These are phyloP conservation scores for Candolleomyces eurysporus DNA, from an alignment of 768 basidiomycete genomes.

Conservation along the genomic window DNA sequence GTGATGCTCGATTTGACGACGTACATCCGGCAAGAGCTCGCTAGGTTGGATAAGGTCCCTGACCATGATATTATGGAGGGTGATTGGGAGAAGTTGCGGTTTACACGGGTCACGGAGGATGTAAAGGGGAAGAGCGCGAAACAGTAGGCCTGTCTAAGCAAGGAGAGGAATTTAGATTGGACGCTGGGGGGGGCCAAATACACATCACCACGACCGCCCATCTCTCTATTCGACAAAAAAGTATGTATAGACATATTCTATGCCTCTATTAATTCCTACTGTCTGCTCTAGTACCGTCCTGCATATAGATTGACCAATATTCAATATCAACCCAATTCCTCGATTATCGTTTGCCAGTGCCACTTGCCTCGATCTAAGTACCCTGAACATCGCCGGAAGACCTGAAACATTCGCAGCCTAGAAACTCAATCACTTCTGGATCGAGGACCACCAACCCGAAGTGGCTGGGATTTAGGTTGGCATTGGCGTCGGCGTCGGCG, in stretches of 20 bases:
- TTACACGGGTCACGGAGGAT: conserved; percentile 23
- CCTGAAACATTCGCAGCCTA: too few species aligned
- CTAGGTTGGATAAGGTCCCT: conserved; percentile 55
- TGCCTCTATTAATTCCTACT: background rate
- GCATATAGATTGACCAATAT: too few species aligned
- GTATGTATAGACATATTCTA: background rate
- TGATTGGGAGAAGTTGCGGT: conserved; percentile 35
- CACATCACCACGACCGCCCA: background rate
- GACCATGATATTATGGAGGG: conserved; percentile 44
- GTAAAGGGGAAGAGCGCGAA: background rate
- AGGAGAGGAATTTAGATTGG: background rate
- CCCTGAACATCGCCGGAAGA: too few species aligned
- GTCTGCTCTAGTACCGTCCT: too few species aligned
- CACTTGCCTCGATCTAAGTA: too few species aligned
- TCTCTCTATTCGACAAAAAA: background rate
- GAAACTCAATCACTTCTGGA: too few species aligned
- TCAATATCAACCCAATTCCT: too few species aligned
- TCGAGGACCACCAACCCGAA: too few species aligned
- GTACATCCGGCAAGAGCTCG: conserved; percentile 72
- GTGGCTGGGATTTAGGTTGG: too few species aligned
- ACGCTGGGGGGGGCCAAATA: background rate
- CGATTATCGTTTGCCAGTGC: too few species aligned
- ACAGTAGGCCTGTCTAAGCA: too few species aligned
- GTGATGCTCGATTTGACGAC: conserved; percentile 67
- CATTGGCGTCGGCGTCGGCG: too few species aligned